Evolutionary conservation across 306 rosid genomes (phyloP), one percentile per base, ranked within the genome.

Genomic region (Gynostemma pentaphyllum): DNA sequence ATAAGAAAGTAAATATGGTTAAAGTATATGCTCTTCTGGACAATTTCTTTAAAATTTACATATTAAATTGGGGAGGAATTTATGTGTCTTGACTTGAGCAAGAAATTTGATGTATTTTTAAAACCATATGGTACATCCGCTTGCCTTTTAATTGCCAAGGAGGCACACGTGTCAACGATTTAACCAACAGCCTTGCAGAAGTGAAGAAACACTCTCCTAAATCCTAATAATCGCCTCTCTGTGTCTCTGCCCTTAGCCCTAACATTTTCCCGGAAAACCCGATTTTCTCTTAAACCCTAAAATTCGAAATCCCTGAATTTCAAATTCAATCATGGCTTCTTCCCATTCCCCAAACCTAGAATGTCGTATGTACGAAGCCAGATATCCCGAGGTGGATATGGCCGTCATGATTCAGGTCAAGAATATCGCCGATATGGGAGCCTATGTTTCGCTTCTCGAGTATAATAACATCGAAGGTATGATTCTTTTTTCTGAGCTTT

Each of bases 361-460:
- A 70, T 88, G 99, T 60, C 92, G 96, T 0, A 92, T 88, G 99
- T 92, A 88, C 90, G 99, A 92, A 29, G 75, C 96, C 15, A 79
- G 49, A 65, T 92, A 88, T 67, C 99, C 99, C 0, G 96, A 92
- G 74, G 99, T 92, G 1, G 99, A 92, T 82, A 88, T 88, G 96
- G 95, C 90, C 65, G 95, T 92, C 56, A 88, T 92, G 99, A 88
- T 92, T 11, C 99, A 92, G 75, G 99, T 92, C 21, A 92, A 92
- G 78, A 86, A 83, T 83, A 92, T 92, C 60, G 99, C 95, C 15
- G 96, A 88, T 75, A 92, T 92, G 96, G 96, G 99, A 1, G 99
- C 99, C 0, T 92, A 92, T 83, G 99, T 92, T 4, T 88, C 99
- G 2, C 90, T 92, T 3, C 85, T 88, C 0, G 99, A 88, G 79